phyloP scores from a whole-genome alignment of 495 filamentous ascomycete species.

The Penicillium mononematosum region DNA sequence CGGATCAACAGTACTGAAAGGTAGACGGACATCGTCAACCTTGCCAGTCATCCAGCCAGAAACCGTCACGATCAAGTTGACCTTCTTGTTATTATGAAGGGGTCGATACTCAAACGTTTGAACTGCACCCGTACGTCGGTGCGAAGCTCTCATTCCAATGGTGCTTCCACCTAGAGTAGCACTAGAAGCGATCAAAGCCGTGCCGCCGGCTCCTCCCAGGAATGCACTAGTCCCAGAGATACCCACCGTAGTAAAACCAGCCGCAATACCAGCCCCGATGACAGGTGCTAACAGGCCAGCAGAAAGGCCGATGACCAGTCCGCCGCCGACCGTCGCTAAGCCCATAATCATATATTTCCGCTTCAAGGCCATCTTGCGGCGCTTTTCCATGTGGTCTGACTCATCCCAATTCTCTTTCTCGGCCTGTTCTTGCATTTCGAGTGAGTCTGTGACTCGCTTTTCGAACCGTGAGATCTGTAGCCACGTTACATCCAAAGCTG shows the following conservation, averaged over 20 bases:
- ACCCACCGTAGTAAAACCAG: constrained; percentile 93
- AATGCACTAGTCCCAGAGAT: constrained; percentile 86
- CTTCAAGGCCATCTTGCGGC: constrained; percentile 76
- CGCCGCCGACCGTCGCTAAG: constrained; percentile 91
- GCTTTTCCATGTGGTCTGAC: constrained; percentile 86
- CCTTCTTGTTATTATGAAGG: constrained; percentile 94
- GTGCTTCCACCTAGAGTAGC: constrained; percentile 84
- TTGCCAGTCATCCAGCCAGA: constrained; percentile 99
- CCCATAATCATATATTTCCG: constrained; percentile 92
- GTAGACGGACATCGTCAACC: constrained; percentile 91
- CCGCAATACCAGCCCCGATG: constrained; percentile 92
- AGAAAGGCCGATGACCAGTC: constrained; percentile 92
- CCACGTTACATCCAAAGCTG: constrained; percentile 78
- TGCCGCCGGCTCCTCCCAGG: constrained; percentile 86
- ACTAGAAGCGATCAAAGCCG: constrained; percentile 87
- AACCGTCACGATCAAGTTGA: constrained; percentile 93
- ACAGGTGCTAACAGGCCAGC: constrained; percentile 89
- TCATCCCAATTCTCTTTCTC: constrained; percentile 98
- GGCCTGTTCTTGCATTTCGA: constrained; percentile 93
- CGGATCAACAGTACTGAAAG: constrained; percentile 93
- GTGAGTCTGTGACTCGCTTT: constrained; percentile 92
- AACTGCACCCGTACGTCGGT: constrained; percentile 84
- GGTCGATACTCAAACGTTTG: constrained; percentile 96
- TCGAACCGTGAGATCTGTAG: constrained; percentile 95
- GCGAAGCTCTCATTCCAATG: constrained; percentile 81